Percentiles rank a stretch among this genome's conserved stretches.
These are phyloP conservation scores for Lipomyces yamanashiensis DNA, from an alignment of 805 yeast species.

Conservation along the genomic window DNA sequence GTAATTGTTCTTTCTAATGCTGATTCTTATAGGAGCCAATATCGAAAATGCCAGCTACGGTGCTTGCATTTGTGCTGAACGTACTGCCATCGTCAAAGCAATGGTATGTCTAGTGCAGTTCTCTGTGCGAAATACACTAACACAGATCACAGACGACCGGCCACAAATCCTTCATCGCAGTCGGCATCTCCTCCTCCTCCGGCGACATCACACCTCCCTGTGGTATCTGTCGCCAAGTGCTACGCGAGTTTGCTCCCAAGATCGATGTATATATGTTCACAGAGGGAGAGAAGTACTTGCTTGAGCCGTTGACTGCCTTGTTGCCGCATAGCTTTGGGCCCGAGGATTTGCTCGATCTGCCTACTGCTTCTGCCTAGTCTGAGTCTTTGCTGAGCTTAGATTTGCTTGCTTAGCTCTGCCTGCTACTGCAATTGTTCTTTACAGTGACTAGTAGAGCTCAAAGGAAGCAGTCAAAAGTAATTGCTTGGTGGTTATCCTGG, in stretches of 20 bases:
- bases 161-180: constrained; percentile 53
- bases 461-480: not conserved
- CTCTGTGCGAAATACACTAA: not conserved
- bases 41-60: constrained; percentile 93
- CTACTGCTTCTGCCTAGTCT: not conserved
- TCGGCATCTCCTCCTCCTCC: constrained; percentile 69
- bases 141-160: constrained; percentile 40
- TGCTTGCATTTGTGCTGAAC: constrained; percentile 76
- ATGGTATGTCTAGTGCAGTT: constrained; percentile 44
- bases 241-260: constrained; percentile 73
- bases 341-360: constrained; percentile 51
- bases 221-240: constrained; percentile 90
- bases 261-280: constrained; percentile 74
- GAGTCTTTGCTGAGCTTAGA: not conserved
- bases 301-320: constrained; percentile 56
- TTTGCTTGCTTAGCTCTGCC: not conserved
- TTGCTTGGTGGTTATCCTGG: no score
- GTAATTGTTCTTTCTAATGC: not conserved
- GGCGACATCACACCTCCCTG: constrained; percentile 77
- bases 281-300: constrained; percentile 51
- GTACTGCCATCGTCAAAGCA: constrained; percentile 66
- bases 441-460: no score
- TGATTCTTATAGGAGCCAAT: constrained; percentile 67
- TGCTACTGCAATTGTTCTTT: not conserved
- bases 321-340: constrained; percentile 91